Conservation (phyloP, 805 yeast species). For the Schwanniomyces pseudopolymorphus region DNA sequence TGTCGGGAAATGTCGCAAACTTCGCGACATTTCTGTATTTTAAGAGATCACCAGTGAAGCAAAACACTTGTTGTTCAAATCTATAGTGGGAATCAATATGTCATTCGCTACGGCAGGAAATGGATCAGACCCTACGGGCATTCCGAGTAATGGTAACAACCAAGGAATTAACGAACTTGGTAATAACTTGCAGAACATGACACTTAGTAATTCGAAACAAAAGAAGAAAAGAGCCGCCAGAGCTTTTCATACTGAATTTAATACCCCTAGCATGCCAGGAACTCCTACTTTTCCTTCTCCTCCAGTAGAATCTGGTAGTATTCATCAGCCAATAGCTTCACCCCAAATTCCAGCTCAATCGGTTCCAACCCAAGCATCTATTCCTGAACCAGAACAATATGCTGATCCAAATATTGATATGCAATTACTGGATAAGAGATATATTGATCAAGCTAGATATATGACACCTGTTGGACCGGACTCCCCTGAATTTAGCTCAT, state of each 20-base stretch:
- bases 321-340: neutral
- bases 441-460: slow-evolving; percentile 22
- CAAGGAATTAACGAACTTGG: slow-evolving; percentile 2
- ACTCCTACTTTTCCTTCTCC: slow-evolving; percentile 1
- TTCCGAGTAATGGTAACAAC: neutral
- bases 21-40: neutral
- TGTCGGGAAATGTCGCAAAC: neutral
- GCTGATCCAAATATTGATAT: slow-evolving; percentile 6
- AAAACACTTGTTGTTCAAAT: neutral
- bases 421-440: slow-evolving; percentile 17
- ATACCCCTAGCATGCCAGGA: slow-evolving; percentile 5
- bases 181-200: slow-evolving; percentile 6
- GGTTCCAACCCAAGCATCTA: neutral
- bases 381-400: neutral
- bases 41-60: neutral
- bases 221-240: slow-evolving; percentile 31
- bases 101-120: neutral
- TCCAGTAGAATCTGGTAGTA: slow-evolving; percentile 1
- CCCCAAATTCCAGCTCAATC: neutral
- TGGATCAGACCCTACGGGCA: neutral
- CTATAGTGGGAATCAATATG: neutral
- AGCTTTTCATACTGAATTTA: slow-evolving; percentile 28
- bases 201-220: slow-evolving; percentile 4
- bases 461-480: slow-evolving; percentile 22
- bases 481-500: slow-evolving; percentile 42